A percentile compares a stretch with the other conserved stretches of the same genome.
phyloP scores from a whole-genome alignment of 768 basidiomycete species.

The Auriscalpium orientale region DNA sequence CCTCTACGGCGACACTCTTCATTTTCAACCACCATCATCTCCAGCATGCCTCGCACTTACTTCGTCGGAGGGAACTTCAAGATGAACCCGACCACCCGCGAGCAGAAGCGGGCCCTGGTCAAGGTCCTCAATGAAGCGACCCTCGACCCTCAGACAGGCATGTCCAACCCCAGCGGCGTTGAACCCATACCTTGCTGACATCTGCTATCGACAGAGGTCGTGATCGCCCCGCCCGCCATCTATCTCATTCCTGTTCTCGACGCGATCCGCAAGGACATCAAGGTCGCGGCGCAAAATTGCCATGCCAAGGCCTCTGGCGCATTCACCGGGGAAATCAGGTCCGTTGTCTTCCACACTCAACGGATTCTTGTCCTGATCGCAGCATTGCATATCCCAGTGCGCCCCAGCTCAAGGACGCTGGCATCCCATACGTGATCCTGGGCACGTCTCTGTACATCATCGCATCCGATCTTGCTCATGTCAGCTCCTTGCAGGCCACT shows the following conservation, averaged over 20 bases:
- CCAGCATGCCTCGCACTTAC: slow-evolving; percentile 69
- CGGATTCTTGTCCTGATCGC: background rate
- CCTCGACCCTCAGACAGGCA: slow-evolving; percentile 73
- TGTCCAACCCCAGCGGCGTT: slow-evolving; percentile 16
- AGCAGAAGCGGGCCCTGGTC: slow-evolving; percentile 59
- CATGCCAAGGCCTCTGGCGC: slow-evolving; percentile 81
- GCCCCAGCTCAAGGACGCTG: slow-evolving; percentile 77
- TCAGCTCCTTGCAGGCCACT: slow-evolving; percentile 57
- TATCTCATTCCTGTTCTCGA: slow-evolving; percentile 75
- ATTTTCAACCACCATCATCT: background rate
- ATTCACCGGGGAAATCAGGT: slow-evolving; percentile 97
- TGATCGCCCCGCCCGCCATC: slow-evolving; percentile 85
- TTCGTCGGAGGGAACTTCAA: slow-evolving; percentile 99
- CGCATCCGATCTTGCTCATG: slow-evolving; percentile 4
- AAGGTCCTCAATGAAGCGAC: slow-evolving; percentile 68
- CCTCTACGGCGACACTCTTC: too few relatives aligned
- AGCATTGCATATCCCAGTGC: slow-evolving; percentile 40
- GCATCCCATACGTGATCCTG: slow-evolving; percentile 85
- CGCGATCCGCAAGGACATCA: slow-evolving; percentile 54
- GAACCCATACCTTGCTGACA: slow-evolving; percentile 6
- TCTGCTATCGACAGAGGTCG: slow-evolving; percentile 58
- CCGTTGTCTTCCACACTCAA: slow-evolving; percentile 6
- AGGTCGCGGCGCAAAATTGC: slow-evolving; percentile 88
- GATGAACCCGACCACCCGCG: slow-evolving; percentile 76
- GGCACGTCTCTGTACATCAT: slow-evolving; percentile 37